phyloP scores from a whole-genome alignment of 805 yeast species.

The Suhomyces canberraensis region DNA sequence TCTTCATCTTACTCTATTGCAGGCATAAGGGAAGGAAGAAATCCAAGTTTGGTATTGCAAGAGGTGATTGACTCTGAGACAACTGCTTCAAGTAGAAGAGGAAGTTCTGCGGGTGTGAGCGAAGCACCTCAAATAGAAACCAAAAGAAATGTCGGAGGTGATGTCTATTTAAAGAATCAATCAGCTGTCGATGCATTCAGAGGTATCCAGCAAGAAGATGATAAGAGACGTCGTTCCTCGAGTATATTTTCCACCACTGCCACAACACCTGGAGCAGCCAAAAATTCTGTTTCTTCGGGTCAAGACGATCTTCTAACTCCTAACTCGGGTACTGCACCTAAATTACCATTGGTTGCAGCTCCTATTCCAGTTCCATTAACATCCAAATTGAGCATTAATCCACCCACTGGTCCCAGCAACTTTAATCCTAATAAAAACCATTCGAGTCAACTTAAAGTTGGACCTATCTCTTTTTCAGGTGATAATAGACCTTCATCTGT shows the following conservation, averaged over 20 bases:
- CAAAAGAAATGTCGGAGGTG: slow-evolving; percentile 44
- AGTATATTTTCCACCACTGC: slow-evolving; percentile 20
- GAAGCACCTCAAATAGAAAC: slow-evolving; percentile 46
- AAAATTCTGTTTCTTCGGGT: slow-evolving; percentile 15
- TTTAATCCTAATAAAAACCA: not conserved
- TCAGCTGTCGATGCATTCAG: slow-evolving; percentile 42
- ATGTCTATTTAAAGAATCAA: slow-evolving; percentile 40
- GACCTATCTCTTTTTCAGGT: slow-evolving; percentile 28
- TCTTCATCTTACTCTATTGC: slow-evolving; percentile 18
- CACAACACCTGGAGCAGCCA: slow-evolving; percentile 14
- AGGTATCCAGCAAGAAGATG: slow-evolving; percentile 40
- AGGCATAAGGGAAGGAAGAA: slow-evolving; percentile 28
- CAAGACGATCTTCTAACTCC: not conserved
- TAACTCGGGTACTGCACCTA: not conserved
- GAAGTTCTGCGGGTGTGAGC: slow-evolving; percentile 15
- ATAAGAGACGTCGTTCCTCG: slow-evolving; percentile 33
- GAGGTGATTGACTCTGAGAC: slow-evolving; percentile 33
- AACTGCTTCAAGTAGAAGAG: slow-evolving; percentile 16
- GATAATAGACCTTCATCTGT: slow-evolving; percentile 57
- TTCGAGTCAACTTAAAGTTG: slow-evolving; percentile 22
- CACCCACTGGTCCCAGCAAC: not conserved
- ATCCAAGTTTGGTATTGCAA: slow-evolving; percentile 24
- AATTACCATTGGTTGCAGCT: slow-evolving; percentile 8
- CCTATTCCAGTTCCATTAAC: slow-evolving; percentile 15
- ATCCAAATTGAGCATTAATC: not conserved